Evolutionary conservation across 768 basidiomycete species (phyloP), one percentile per base, ranked within the genome.

Genomic region (Russula sp.): DNA sequence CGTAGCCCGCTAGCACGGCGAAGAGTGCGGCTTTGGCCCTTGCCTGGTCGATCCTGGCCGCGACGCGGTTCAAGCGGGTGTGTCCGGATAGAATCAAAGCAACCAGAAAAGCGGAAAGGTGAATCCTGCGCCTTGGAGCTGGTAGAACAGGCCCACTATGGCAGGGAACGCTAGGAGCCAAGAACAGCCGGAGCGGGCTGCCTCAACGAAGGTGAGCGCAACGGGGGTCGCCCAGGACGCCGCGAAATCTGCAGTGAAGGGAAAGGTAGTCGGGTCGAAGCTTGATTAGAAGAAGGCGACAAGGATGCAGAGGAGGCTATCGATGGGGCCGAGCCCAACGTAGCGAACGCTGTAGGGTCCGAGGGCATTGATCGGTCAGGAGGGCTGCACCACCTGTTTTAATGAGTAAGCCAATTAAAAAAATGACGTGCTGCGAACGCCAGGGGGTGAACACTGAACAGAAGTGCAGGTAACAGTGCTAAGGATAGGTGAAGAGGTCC

Each of bases 181-280:
- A 26, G 65, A 59, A 24, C 66, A 51, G 8, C 62, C 59, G 44
- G 44, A 36, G 14, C 67, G 61, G 26, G 55, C n/a, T 6, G 66
- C 54, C 59, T 69, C 67, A 50, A 69, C n/a, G n/a, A 67, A 63
- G n/a, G 66, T 59, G 26, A 69, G 59, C 2, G 59, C 66, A 1
- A 67, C 8, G 22, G 62, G 53, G 1, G 56, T n/a, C 11, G 67
- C 40, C 36, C 30, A 48, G 4, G 67, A 69, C 2, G 59, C 28
- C 2, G 40, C 4, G 48, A 69, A 67, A 20, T 69, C 62, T 1
- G 38, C 58, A 34, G 30, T 11, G 55, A 69, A 55, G 40, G 59
- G 61, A 9, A 63, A 24, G 51, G 32, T 24, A 24, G 51, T 26
- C 46, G 62, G 22, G 28, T 58, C 57, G 20, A 67, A 38, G 44